phyloP scores from a whole-genome alignment of 805 yeast species.

The Candida krabiensis region DNA sequence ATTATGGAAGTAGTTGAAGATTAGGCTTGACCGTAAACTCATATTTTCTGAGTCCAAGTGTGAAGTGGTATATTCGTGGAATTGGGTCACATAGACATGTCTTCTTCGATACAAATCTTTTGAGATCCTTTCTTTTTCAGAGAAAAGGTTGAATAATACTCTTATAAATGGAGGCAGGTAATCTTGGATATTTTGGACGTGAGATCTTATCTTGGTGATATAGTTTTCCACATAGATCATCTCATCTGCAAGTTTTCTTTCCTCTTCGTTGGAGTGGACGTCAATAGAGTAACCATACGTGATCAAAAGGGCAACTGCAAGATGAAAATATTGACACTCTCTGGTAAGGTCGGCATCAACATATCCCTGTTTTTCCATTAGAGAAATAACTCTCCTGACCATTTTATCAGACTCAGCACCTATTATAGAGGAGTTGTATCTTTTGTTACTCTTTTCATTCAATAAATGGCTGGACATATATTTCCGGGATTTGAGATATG shows the following conservation, averaged over 20 bases:
- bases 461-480: constrained; percentile 44
- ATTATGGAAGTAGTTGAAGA: constrained; percentile 26
- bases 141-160: constrained; percentile 15
- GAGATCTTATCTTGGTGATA: constrained; percentile 58
- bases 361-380: constrained; percentile 16
- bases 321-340: constrained; percentile 48
- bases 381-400: constrained; percentile 12
- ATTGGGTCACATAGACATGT: constrained; percentile 45
- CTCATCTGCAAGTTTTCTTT: constrained; percentile 44
- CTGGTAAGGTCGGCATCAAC: constrained; percentile 41
- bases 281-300: constrained; percentile 56
- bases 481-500: constrained; percentile 49
- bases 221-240: constrained; percentile 55
- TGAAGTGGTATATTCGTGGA: constrained; percentile 32
- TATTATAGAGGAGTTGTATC: constrained; percentile 34
- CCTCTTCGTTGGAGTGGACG: constrained; percentile 37
- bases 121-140: constrained; percentile 16
- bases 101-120: constrained; percentile 41
- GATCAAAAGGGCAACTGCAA: constrained; percentile 48
- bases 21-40: constrained; percentile 20
- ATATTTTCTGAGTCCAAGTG: constrained; percentile 14
- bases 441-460: constrained; percentile 36
- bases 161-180: constrained; percentile 47
- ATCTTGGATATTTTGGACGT: constrained; percentile 54
- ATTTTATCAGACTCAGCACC: constrained; percentile 38